Base-by-base conservation (phyloP, 441 rosid species). In the Jatropha multifida region DNA sequence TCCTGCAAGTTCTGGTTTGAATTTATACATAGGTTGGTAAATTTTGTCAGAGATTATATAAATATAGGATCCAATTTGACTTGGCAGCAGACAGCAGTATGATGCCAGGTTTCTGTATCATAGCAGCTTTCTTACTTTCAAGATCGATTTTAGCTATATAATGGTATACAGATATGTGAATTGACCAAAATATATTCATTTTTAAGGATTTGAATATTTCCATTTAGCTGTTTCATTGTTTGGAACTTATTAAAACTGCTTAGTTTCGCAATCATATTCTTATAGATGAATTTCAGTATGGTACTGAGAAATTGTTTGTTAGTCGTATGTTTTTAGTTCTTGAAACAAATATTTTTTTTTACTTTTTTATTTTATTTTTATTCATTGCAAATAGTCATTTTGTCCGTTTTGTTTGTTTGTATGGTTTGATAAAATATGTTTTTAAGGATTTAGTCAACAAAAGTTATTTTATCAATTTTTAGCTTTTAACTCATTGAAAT, bases 11-110 rank as follows among this genome's bases (percentile, higher is more conserved):
- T 65, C 59, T 54, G 48, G 73, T n/a, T 18, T 7, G 48, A 69
- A 44, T 44, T 6, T 56, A 58, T 26, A 71, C 68, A 64, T 46
- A 68, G 64, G 11, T 62, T 61, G 62, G 65, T 55, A 78, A 66
- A 14, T 49, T 15, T 58, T 37, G 13, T 52, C 23, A 64, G 14
- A 65, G 41, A 48, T 62, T 61, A n/a, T 62, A n/a, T 62, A 41
- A 2, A 32, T 32, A 32, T 62, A 66, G 73, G 63, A 49, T 74
- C n/a, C 65, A 32, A 60, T 32, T 70, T 51, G 37, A 42, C 32
- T 64, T 56, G 72, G 77, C 40, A 38, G 26, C 23, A 66, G 27
- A 66, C 26, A 32, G 32, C 2, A 32, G 32, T 32, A 32, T 74
- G 17, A 41, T 56, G 71, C 71, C 70, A 62, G 46, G 37, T 59